Conservation (phyloP, 2,329 filamentous ascomycete genomes). For the Lasiodiplodia gonubiensis region DNA sequence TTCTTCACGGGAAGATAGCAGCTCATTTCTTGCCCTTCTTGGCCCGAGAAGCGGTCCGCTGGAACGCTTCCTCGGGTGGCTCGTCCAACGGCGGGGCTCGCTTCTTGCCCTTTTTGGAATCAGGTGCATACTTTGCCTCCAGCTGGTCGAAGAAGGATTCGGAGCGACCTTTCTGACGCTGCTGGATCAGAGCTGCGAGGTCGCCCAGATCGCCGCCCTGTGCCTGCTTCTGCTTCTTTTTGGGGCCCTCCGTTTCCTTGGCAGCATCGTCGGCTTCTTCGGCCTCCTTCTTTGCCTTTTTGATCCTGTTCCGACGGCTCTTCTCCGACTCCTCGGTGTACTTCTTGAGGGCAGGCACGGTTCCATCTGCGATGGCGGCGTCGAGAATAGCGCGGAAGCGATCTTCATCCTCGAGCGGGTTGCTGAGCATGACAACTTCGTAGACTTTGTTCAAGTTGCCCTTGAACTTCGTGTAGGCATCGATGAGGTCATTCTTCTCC, state of each 20-base stretch:
- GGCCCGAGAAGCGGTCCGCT: constrained; percentile 39
- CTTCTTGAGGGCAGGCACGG: constrained; percentile 68
- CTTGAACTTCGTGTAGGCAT: constrained; percentile 73
- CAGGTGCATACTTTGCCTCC: constrained; percentile 44
- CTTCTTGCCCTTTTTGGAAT: constrained; percentile 53
- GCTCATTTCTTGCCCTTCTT: constrained; percentile 34
- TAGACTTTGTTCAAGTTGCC: constrained; percentile 82
- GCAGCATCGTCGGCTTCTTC: constrained; percentile 61
- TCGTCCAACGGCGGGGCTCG: constrained; percentile 54
- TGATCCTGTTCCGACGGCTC: constrained; percentile 64
- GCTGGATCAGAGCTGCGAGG: constrained; percentile 46
- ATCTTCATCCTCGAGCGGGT: constrained; percentile 82
- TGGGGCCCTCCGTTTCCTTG: constrained; percentile 61
- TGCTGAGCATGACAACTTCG: constrained; percentile 83
- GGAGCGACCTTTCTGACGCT: constrained; percentile 42
- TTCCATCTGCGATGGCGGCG: constrained; percentile 72
- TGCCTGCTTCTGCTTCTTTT: constrained; percentile 55
- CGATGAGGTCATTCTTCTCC: constrained; percentile 77
- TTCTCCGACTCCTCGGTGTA: constrained; percentile 68
- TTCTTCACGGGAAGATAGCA: not conserved
- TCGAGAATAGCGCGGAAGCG: constrained; percentile 83
- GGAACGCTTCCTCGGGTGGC: constrained; percentile 68
- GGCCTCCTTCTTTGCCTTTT: constrained; percentile 69
- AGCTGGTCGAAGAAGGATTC: constrained; percentile 44
- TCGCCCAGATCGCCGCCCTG: constrained; percentile 40